phyloP scores from a whole-genome alignment of 2,329 filamentous ascomycete species.

The Helminthosporium solani region DNA sequence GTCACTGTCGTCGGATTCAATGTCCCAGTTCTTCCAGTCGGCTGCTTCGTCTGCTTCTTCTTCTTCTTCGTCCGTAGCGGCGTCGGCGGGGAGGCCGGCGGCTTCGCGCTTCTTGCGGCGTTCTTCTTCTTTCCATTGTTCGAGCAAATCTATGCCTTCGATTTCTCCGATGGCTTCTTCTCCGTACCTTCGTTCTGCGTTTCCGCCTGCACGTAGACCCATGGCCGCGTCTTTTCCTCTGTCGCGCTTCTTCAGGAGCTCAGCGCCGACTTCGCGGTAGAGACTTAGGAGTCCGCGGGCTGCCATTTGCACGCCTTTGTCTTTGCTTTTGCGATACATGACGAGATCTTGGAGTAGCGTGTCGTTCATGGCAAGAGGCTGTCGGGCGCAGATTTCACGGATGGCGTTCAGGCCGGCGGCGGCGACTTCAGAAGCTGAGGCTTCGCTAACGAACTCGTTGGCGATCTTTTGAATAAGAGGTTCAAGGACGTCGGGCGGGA shows the following conservation, averaged over 20 bases:
- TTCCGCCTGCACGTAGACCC: slow-evolving; percentile 71
- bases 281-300: slow-evolving; percentile 87
- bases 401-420: slow-evolving; percentile 93
- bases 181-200: slow-evolving; percentile 76
- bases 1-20: slow-evolving; percentile 62
- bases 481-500: slow-evolving; percentile 89
- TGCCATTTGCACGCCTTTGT: slow-evolving; percentile 99
- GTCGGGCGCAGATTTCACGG: slow-evolving; percentile 86
- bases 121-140: slow-evolving; percentile 92
- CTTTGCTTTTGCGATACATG: slow-evolving; percentile 93
- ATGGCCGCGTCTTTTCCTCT: slow-evolving; percentile 90
- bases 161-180: slow-evolving; percentile 82
- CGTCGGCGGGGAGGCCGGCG: slow-evolving; percentile 64
- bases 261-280: slow-evolving; percentile 87
- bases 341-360: slow-evolving; percentile 94
- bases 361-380: slow-evolving; percentile 94
- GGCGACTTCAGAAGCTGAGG: slow-evolving; percentile 84
- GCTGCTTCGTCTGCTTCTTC: slow-evolving; percentile 61
- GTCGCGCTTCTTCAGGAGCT: slow-evolving; percentile 85
- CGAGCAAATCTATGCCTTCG: slow-evolving; percentile 87
- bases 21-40: slow-evolving; percentile 60
- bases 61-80: slow-evolving; percentile 60
- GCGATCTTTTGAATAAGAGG: slow-evolving; percentile 93
- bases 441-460: slow-evolving; percentile 97
- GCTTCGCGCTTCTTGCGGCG: slow-evolving; percentile 70